Evolutionary conservation across 179 eudicot genomes (phyloP), one percentile per base, ranked within the genome.

Genomic region (Beta lomatogona): DNA sequence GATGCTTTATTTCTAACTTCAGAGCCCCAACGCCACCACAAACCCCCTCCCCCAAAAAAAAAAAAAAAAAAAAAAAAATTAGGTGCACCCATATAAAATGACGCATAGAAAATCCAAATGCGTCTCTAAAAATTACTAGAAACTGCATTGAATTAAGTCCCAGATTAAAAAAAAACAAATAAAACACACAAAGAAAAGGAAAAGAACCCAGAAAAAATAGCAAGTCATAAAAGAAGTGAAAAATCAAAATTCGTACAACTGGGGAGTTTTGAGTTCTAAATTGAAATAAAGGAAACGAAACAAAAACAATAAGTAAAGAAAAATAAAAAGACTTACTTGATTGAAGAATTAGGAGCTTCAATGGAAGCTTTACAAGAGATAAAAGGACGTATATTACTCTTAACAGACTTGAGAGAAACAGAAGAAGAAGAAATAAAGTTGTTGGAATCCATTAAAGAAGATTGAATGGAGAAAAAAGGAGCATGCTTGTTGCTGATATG

Each of bases 321-420:
- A 0, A 68, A 15, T 13, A 69, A 64, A 67, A 8, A 78, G 28
- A 44, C 61, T 2, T 70, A 84, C 83, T n/a, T 63, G 63, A 60
- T 52, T 71, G 81, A 80, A 52, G 77, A 18, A 41, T 12, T 44
- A 36, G 80, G 58, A 83, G 25, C 46, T 15, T 80, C 69, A 10
- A 21, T 54, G 4, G 83, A 85, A 48, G 85, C 78, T 79, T 79
- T 69, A 63, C 85, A 85, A 16, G 58, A 54, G 63, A 75, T 61
- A 0, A 11, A 70, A 31, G 76, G 44, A n/a, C 21, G 71, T 21
- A 8, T 70, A 18, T 61, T 48, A 58, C 15, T 64, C 60, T 21
- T 59, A 41, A 52, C 10, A 9, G n/a, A 31, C 19, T 78, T 57
- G 11, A 74, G 66, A 73, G 78, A 53, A 72, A 68, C 52, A 48